Percentiles rank a stretch among this genome's conserved stretches.
These are phyloP conservation scores for Chlamydomonas incerta DNA, from an alignment of 139 green algal species.

Conservation along the genomic window DNA sequence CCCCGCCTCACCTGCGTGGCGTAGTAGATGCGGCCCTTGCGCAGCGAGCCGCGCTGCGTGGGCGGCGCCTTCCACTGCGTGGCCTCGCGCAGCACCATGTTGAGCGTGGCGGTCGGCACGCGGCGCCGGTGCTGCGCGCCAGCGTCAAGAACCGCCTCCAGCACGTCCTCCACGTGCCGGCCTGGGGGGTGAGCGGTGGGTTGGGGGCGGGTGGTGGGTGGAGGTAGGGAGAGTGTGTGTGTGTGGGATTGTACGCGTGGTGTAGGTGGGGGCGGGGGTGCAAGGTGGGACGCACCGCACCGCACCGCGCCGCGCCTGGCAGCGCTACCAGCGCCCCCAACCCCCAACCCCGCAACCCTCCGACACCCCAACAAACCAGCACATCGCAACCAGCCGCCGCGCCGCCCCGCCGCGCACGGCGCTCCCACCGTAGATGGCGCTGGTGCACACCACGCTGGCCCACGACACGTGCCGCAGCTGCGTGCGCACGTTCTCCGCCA, in stretches of 20 bases:
- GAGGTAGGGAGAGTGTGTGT: no score
- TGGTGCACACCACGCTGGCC: constrained; percentile 91
- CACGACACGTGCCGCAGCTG: constrained; percentile 90
- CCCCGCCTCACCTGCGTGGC: constrained; percentile 76
- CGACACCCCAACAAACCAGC: no score
- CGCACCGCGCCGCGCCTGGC: no score
- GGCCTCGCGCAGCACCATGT: constrained; percentile 89
- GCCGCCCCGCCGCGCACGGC: not conserved
- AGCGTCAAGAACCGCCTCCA: constrained; percentile 81
- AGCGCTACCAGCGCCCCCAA: no score
- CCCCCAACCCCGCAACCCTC: no score
- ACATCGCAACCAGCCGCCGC: no score
- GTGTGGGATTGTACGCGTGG: not conserved
- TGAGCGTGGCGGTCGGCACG: constrained; percentile 94
- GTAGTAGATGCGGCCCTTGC: constrained; percentile 93
- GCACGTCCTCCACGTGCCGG: constrained; percentile 80
- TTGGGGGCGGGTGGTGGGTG: no score
- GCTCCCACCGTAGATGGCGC: constrained; percentile 69
- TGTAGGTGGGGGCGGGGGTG: not conserved
- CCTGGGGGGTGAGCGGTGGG: constrained; percentile 40
- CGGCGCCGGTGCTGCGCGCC: constrained; percentile 86
- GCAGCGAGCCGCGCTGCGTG: constrained; percentile 52
- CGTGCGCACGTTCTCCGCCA: constrained; percentile 70
- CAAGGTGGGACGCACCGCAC: no score
- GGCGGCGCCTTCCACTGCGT: constrained; percentile 83